A percentile compares a stretch with the other conserved stretches of the same genome.
Evolutionary conservation across 805 yeast species (phyloP).

Genomic region (Debaryomyces maramus): DNA sequence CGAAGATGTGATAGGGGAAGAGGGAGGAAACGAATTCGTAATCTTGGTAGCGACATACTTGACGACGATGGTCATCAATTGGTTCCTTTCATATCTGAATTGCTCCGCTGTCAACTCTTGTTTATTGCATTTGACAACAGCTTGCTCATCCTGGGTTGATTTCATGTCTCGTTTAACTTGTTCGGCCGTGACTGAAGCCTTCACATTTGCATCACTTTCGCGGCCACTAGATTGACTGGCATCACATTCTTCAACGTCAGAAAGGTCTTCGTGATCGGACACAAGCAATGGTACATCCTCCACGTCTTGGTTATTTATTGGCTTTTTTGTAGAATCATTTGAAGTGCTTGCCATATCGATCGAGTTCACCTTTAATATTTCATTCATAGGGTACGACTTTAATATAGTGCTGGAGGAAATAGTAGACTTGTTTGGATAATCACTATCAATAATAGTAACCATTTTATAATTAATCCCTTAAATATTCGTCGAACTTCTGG

Average conservation of each 20-base stretch:
- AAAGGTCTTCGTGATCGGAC: constrained; percentile 30
- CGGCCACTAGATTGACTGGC: neutral
- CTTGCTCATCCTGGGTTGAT: neutral
- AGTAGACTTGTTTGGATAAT: constrained; percentile 8
- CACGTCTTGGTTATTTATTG: neutral
- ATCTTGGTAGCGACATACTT: constrained; percentile 45
- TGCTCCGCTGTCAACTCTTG: constrained; percentile 17
- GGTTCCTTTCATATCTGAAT: constrained; percentile 32
- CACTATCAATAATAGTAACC: constrained; percentile 15
- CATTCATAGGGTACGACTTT: constrained; percentile 15
- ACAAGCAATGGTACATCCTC: constrained; percentile 33
- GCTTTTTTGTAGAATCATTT: no score
- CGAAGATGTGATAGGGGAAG: constrained; percentile 17
- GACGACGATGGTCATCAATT: constrained; percentile 43
- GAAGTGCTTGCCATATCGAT: neutral
- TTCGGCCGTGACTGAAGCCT: constrained; percentile 17
- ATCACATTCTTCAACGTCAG: constrained; percentile 25
- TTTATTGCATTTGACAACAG: neutral
- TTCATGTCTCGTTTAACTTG: constrained; percentile 21
- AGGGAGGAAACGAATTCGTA: constrained; percentile 45
- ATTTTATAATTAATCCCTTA: constrained; percentile 6
- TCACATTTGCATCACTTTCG: neutral
- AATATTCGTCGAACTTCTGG: constrained; percentile 11
- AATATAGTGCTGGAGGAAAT: constrained; percentile 2
- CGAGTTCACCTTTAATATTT: constrained; percentile 16